Percentiles rank a stretch among this genome's conserved stretches.
Evolutionary conservation across 1,284 basidiomycete genomes (phyloP).

Genomic region (Boletellus deceptivus): DNA sequence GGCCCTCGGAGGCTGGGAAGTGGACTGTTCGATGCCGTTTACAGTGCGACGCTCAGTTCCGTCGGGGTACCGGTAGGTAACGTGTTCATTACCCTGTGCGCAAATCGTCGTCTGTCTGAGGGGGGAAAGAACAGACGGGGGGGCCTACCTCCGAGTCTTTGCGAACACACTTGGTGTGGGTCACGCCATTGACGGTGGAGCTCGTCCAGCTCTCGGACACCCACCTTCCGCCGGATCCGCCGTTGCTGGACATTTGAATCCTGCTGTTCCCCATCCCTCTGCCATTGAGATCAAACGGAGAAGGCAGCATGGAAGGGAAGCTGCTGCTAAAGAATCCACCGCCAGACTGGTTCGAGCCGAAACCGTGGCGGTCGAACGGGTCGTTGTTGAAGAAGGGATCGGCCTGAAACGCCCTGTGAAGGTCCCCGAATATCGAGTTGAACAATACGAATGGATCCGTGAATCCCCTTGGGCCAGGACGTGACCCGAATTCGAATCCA

Average conservation of each 20-base stretch:
- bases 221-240: constrained; percentile 36
- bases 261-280: constrained; percentile 15
- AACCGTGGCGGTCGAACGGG: constrained; percentile 12
- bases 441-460: constrained; percentile 74
- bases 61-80: constrained; percentile 61
- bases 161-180: constrained; percentile 55
- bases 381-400: constrained; percentile 22
- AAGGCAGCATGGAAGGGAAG: constrained; percentile 12
- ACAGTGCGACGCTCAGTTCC: constrained; percentile 62
- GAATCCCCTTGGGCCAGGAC: constrained; percentile 38
- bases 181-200: constrained; percentile 61
- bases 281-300: constrained; percentile 11
- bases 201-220: constrained; percentile 53
- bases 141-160: constrained; percentile 53
- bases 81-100: constrained; percentile 67
- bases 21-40: constrained; percentile 65
- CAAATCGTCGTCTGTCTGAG: neutral
- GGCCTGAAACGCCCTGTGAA: constrained; percentile 33
- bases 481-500: constrained; percentile 25
- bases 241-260: constrained; percentile 13
- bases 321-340: constrained; percentile 11
- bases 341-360: constrained; percentile 28
- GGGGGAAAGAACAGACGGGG: constrained; percentile 10
- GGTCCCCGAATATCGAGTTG: constrained; percentile 60
- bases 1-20: constrained; percentile 10